Percentiles rank a stretch among this genome's conserved stretches.
Evolutionary conservation across 345 rosid genomes (phyloP).

Genomic region (Dovyalis caffra): DNA sequence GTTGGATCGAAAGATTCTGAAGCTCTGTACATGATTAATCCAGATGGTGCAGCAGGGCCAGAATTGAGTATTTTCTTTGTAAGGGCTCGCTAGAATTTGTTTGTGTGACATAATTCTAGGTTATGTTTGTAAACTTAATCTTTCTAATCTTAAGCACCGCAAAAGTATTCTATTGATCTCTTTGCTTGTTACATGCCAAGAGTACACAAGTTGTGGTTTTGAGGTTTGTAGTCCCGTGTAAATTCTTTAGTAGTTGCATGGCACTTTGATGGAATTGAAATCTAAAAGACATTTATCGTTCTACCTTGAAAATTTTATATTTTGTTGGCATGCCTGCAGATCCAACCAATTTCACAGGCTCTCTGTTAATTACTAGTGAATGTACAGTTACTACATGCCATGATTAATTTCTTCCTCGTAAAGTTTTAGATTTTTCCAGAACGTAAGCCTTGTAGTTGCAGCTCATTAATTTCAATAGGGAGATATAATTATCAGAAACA

Average conservation of each 20-base stretch:
- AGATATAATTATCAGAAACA: not conserved
- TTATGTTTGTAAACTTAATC: not conserved
- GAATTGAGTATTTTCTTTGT: constrained; percentile 92
- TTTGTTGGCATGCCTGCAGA: not conserved
- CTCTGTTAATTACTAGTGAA: not conserved
- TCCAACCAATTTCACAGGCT: not conserved
- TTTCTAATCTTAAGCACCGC: not conserved
- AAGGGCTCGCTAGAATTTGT: constrained; percentile 46
- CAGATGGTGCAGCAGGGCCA: constrained; percentile 81
- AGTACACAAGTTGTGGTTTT: not conserved
- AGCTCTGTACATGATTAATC: constrained; percentile 91
- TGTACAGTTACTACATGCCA: not conserved
- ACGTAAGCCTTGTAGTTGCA: not conserved
- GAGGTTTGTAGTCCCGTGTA: not conserved
- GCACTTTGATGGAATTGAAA: not conserved
- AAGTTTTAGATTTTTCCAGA: not conserved
- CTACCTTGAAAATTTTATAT: not conserved
- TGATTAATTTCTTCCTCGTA: not conserved
- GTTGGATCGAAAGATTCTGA: constrained; percentile 91
- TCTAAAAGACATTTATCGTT: not conserved
- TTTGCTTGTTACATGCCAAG: not conserved
- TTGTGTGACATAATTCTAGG: not conserved
- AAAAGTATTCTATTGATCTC: not conserved
- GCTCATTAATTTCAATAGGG: not conserved
- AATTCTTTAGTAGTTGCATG: not conserved